Evolutionary conservation across 73 alveolate genomes (phyloP), one percentile per base, ranked within the genome.

Genomic region (Tetrahymena borealis): DNA sequence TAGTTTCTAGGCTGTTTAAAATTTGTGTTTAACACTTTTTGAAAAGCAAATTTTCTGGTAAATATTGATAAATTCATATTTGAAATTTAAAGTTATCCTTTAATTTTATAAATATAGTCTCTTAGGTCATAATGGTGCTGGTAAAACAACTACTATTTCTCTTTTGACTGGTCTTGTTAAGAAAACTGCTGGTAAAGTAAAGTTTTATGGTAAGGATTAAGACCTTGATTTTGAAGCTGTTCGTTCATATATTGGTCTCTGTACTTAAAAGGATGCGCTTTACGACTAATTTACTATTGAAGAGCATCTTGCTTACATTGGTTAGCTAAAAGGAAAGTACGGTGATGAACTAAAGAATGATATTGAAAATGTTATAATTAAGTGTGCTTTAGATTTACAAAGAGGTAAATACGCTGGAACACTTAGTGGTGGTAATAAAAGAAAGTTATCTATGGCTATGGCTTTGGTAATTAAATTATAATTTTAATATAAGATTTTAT

Each of bases 401-500:
- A 93, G 98, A 90, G 93, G 96, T 78, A 94, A 79, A 35, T 40
- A 93, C 6, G 97, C 99, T 3, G 93, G 92, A 79, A 91, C 96
- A 90, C 93, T 97, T 78, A 96, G 99, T 9, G 99, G 99, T 10
- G 99, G 99, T 15, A 94, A 97, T 39, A 97, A 95, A 94, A 94
- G 99, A 91, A 98, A 98, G 91, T 97, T 98, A 79, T 97, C 98
- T 40, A 96, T 98, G 7, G 99, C 98, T 18, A 97, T 97, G 78
- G 98, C 99, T 15, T 92, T 98, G 13, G 94, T 96, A 13, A 60
- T 60, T n/a, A n/a, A n/a, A n/a, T n/a, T n/a, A n/a, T n/a, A n/a
- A n/a, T 5, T 60, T 15, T 60, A 7, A 60, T 60, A 15, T 60
- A 60, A 24, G 6, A 24, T 39, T 39, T 9, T 39, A 39, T 9